Evolutionary conservation across 805 yeast species (phyloP), one percentile per base, ranked within the genome.

Genomic region (Ogataea neopini): DNA sequence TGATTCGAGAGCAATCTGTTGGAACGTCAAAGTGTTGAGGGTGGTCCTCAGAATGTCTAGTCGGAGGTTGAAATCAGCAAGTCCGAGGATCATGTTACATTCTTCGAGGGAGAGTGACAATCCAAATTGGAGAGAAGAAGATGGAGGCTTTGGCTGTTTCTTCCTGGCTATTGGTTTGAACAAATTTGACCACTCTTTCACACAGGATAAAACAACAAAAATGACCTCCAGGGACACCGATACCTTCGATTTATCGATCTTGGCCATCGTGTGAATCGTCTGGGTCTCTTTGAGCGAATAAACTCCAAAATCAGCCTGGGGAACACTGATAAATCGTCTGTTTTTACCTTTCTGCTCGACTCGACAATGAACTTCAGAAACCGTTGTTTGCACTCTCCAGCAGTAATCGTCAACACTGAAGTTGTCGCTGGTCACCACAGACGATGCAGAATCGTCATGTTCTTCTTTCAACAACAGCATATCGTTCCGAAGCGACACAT

Each of bases 11-110:
- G 7, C 34, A 13, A 53, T 59, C 14, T 30, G 34, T 3, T 15
- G 15, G 34, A 30, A 30, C 9, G 34, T n/a, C 4, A 30, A 17
- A 5, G 34, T 30, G 3, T 48, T 39, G 1, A 67, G 40, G 14
- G 48, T 58, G 1, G 64, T 35, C 6, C 61, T 63, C 6, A 71
- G 62, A 0, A 70, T 22, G 52, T 83, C 86, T 1, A 79, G 9
- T 53, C 75, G 75, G 14, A 78, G 54, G 20, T 72, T 75, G 50
- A 82, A 72, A 3, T 74, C 76, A 3, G 80, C 78, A 39, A 83
- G 57, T 1, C 67, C 60, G 28, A 73, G 28, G 13, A 69, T 54
- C 13, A 66, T n/a, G 37, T 55, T 61, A 17, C 60, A 29, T 25
- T 62, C 54, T 15, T 48, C 53, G 10, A 14, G 35, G 10, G 35